phyloP scores from a whole-genome alignment of 2,329 filamentous ascomycete species.

The Alternaria sp. region DNA sequence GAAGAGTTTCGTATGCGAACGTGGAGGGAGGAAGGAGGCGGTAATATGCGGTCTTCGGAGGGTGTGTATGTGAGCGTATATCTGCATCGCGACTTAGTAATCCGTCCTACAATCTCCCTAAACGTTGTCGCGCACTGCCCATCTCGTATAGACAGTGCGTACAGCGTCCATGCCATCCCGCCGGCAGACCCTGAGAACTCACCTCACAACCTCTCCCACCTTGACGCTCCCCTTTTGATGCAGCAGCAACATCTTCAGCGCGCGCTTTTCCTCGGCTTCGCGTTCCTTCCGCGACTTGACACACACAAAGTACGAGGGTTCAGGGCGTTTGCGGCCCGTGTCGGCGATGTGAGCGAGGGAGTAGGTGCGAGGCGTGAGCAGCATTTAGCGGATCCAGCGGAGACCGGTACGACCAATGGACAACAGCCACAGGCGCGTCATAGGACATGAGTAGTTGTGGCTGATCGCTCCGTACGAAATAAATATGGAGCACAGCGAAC shows the following conservation, averaged over 20 bases:
- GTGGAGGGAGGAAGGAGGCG: conserved; percentile 79
- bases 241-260: conserved; percentile 76
- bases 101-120: neutral
- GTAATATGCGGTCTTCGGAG: conserved; percentile 84
- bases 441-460: conserved; percentile 15
- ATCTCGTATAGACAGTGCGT: neutral
- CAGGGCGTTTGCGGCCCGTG: conserved; percentile 35
- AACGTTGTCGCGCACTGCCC: neutral
- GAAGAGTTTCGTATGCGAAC: conserved; percentile 92
- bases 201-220: conserved; percentile 88
- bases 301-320: conserved; percentile 43
- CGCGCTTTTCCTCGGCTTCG: conserved; percentile 40
- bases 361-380: conserved; percentile 51
- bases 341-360: conserved; percentile 47
- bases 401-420: conserved; percentile 26
- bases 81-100: conserved; percentile 43
- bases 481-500: conserved; percentile 1
- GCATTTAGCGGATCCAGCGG: conserved; percentile 46
- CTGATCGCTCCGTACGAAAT: conserved; percentile 3
- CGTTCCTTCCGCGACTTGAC: conserved; percentile 43
- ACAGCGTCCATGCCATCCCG: neutral
- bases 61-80: conserved; percentile 92
- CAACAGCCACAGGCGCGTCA: conserved; percentile 21
- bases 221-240: conserved; percentile 92
- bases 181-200: conserved; percentile 45